A percentile compares a stretch with the other conserved stretches of the same genome.
These are phyloP conservation scores for Lumnitzera racemosa DNA, from an alignment of 345 rosid species.

Conservation along the genomic window DNA sequence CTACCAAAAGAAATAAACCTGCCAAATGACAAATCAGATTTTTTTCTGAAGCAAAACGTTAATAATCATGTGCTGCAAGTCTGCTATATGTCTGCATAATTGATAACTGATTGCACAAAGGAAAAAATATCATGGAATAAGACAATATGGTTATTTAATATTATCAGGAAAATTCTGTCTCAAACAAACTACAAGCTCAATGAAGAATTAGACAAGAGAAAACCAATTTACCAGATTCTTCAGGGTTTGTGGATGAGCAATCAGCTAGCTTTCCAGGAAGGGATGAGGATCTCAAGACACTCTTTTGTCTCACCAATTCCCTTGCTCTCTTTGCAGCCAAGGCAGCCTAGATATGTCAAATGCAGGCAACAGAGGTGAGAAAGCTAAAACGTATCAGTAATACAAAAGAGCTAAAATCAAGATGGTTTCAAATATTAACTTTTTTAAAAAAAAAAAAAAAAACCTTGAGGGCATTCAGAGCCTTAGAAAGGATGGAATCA, in stretches of 20 bases:
- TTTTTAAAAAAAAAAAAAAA: neutral
- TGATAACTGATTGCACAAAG: too few species aligned
- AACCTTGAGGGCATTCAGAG: constrained; percentile 96
- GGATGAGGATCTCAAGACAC: constrained; percentile 84
- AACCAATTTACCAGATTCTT: constrained; percentile 63
- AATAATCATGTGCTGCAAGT: too few species aligned
- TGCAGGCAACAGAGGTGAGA: neutral
- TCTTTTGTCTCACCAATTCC: constrained; percentile 87
- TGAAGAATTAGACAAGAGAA: neutral
- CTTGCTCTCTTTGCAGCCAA: constrained; percentile 97
- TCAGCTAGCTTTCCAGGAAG: constrained; percentile 99
- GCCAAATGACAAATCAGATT: too few species aligned
- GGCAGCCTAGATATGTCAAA: constrained; percentile 66
- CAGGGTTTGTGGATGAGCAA: constrained; percentile 88
- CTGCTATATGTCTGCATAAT: too few species aligned
- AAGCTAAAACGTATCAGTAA: neutral
- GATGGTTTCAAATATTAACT: neutral
- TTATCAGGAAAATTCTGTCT: neutral
- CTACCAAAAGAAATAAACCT: too few species aligned
- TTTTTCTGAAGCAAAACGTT: too few species aligned
- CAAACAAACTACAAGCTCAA: neutral
- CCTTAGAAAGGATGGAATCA: constrained; percentile 82
- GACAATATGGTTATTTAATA: neutral
- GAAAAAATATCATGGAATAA: too few species aligned
- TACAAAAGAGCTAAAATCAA: neutral